Evolutionary conservation across 768 basidiomycete genomes (phyloP), one percentile per base, ranked within the genome.

Genomic region (Auriculariales sp.): DNA sequence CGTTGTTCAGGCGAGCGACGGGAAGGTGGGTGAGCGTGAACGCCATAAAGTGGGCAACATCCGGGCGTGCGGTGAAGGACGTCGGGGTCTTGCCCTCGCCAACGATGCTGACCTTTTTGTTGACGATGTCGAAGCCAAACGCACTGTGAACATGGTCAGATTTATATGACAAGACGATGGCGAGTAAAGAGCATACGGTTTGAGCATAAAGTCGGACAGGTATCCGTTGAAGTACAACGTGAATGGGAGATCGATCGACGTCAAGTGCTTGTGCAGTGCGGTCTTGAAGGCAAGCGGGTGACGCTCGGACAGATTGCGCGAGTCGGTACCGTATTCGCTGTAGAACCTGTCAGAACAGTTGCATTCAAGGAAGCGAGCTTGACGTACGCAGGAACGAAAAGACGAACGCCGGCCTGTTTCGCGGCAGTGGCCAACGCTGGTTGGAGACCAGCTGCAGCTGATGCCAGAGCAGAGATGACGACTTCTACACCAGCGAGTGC

Each of bases 351-450:
- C 31, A 15, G 15, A 32, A 32, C 31, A 15, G 15, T 32, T 7
- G 15, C 7, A 15, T 15, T 7, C 7, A 7, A 32, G 15, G 31
- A 7, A n/a, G n/a, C n/a, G n/a, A n/a, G n/a, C n/a, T n/a, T n/a
- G 15, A 32, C 31, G 31, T 32, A 32, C 27, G 29, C 7, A 2
- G 54, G 54, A 3, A 55, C 49, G 44, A 55, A 55, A 3, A 52
- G 47, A 39, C 48, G 33, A 11, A 52, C 54, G 27, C 54, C 51
- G 3, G 46, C 54, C n/a, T 36, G 17, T 22, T 48, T 52, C 0
- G 28, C 49, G 0, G 46, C 51, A 4, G 35, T 24, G 0, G 49
- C 46, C 22, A 50, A 24, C 1, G 5, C 14, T 4, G 27, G 28
- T 29, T 49, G 48, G 14, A 32, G 3, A 11, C 17, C 48, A 19